These are phyloP conservation scores for Trichothecium roseum DNA, from an alignment of 2,329 filamentous ascomycete genomes.

Conservation along the genomic window DNA sequence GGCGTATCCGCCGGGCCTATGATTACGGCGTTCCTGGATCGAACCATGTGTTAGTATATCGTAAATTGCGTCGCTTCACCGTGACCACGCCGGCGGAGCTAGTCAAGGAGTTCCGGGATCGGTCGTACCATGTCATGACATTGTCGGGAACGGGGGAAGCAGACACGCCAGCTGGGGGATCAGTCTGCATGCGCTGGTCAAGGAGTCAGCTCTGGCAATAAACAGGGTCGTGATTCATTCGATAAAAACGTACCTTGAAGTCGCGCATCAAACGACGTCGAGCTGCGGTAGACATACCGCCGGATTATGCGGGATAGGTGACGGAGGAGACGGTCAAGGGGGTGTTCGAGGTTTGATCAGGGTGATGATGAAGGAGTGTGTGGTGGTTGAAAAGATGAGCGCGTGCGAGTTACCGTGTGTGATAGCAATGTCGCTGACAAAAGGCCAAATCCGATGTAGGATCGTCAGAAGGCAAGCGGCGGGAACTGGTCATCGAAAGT, in stretches of 20 bases:
- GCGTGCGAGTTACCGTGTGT: no score
- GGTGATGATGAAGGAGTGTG: not conserved
- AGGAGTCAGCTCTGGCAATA: no score
- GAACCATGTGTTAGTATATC: not conserved
- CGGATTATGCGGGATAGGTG: constrained; percentile 3
- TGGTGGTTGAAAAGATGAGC: not conserved
- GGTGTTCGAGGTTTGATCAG: not conserved
- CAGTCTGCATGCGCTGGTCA: constrained; percentile 90
- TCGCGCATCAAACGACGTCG: constrained; percentile 96
- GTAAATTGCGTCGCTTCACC: not conserved
- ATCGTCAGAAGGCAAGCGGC: no score
- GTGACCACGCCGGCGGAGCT: constrained; percentile 1
- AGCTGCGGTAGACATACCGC: constrained; percentile 72
- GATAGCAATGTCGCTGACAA: no score
- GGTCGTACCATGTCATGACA: constrained; percentile 83
- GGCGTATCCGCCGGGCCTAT: constrained; percentile 95
- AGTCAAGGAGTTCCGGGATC: not conserved
- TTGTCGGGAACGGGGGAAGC: constrained; percentile 93
- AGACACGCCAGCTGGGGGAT: constrained; percentile 92
- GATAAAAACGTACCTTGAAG: constrained; percentile 68
- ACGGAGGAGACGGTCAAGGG: constrained; percentile 1
- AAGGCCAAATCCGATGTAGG: no score
- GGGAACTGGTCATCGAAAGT: no score
- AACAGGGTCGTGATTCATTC: not conserved
- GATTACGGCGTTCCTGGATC: constrained; percentile 86